Evolutionary conservation across 2,329 filamentous ascomycete genomes (phyloP).

Genomic region (Ophiostoma sp.): DNA sequence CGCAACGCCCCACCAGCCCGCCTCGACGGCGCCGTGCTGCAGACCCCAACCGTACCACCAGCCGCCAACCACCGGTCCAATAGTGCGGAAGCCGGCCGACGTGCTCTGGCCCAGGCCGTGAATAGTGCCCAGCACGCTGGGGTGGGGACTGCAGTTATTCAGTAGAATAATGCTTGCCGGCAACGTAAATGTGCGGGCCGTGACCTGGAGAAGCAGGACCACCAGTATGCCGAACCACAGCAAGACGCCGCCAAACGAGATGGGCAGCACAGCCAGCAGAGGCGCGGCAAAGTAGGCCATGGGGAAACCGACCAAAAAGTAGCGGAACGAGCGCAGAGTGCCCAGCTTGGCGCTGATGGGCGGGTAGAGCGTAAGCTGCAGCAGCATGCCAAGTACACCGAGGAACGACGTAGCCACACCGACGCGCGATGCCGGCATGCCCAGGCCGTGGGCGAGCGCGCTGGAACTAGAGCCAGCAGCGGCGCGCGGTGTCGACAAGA

Average conservation of each 20-base stretch:
- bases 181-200: slow-evolving; percentile 63
- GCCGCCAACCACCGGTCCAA: slow-evolving; percentile 48
- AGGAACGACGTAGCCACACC: slow-evolving; percentile 65
- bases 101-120: slow-evolving; percentile 43
- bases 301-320: slow-evolving; percentile 61
- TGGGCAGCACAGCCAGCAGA: slow-evolving; percentile 59
- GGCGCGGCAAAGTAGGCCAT: slow-evolving; percentile 63
- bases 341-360: slow-evolving; percentile 59
- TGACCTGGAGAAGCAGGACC: slow-evolving; percentile 56
- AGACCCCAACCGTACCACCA: slow-evolving; percentile 45
- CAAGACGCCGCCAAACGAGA: slow-evolving; percentile 41
- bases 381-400: slow-evolving; percentile 61
- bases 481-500: slow-evolving; percentile 61
- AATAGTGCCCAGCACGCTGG: slow-evolving; percentile 52
- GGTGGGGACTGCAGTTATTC: slow-evolving; percentile 56
- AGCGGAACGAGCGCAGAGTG: slow-evolving; percentile 60
- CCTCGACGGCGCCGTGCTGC: slow-evolving; percentile 43
- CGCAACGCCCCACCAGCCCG: slow-evolving; percentile 46
- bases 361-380: slow-evolving; percentile 66
- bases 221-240: slow-evolving; percentile 57
- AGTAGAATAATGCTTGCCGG: slow-evolving; percentile 54
- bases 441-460: slow-evolving; percentile 56
- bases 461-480: slow-evolving; percentile 29
- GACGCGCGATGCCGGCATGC: slow-evolving; percentile 60
- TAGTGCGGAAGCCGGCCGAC: slow-evolving; percentile 45